A percentile compares a stretch with the other conserved stretches of the same genome.
Conservation (phyloP, 2,329 filamentous ascomycete species). For the Neospermospora avenae region DNA sequence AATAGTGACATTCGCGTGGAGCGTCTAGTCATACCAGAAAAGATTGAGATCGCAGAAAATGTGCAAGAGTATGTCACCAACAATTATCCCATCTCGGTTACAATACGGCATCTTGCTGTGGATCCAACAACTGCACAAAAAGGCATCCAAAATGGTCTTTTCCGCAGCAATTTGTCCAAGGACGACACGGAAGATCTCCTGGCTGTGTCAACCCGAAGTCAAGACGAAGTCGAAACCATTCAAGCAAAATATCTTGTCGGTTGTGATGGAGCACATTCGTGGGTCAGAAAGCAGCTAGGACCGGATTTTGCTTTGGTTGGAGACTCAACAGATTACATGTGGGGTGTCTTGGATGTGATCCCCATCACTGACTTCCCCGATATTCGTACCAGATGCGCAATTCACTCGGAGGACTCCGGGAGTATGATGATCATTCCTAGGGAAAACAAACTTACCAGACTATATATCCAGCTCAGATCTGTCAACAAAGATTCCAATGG, state of each 20-base stretch:
- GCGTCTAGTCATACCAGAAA: conserved; percentile 54
- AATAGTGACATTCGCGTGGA: conserved; percentile 55
- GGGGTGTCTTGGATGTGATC: conserved; percentile 48
- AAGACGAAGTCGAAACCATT: conserved; percentile 49
- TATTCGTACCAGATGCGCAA: conserved; percentile 53
- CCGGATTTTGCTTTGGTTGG: conserved; percentile 37
- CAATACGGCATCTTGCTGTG: not conserved
- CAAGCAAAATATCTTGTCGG: conserved; percentile 64
- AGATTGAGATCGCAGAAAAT: conserved; percentile 50
- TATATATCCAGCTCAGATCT: conserved; percentile 60
- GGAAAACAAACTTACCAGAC: conserved; percentile 52
- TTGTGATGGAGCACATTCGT: conserved; percentile 53
- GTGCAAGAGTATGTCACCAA: conserved; percentile 41
- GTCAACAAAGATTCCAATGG: conserved; percentile 46
- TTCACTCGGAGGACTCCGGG: conserved; percentile 49
- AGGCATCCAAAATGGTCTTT: not conserved
- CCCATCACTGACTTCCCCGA: conserved; percentile 50
- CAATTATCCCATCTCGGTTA: not conserved
- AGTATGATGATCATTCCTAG: conserved; percentile 60
- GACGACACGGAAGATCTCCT: not conserved
- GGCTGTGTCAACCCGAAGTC: conserved; percentile 27
- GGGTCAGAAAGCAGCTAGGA: conserved; percentile 47
- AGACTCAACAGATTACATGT: not conserved
- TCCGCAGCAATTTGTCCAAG: not conserved
- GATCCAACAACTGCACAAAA: not conserved